Base-by-base conservation (phyloP, 306 rosid genomes). In the Lathyrus aphaca region DNA sequence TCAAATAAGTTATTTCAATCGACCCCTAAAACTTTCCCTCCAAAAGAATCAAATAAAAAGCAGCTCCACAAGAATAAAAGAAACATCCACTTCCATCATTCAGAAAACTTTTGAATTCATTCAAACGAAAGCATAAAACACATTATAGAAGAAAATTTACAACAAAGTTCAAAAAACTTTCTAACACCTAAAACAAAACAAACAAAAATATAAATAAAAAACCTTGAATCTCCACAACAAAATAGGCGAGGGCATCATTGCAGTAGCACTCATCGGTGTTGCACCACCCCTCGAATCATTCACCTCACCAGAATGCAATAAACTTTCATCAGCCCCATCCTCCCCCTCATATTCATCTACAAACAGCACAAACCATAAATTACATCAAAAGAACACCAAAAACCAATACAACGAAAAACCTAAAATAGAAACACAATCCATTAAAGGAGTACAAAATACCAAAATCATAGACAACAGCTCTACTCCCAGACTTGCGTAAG, bases 191-290 rank as follows among this genome's bases (percentile, higher is more conserved):
- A 66, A 71, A 46, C 46, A 25, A 54, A 14, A 35, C 9, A 16
- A 53, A 4, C 32, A 21, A 18, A 21, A 58, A 12, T 21, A 51
- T 10, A 53, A 11, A 54, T 0, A 9, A 18, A 1, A 71, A 60
- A 95, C 99, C 97, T 95, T 95, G 78, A 86, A 91, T 87, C 97
- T 89, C 96, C 92, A 83, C 81, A 95, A 76, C 39, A 87, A 83
- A 59, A 79, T 72, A 48, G 99, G 99, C 3, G 99, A 95, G 3
- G 99, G 99, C 78, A 82, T 82, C n/a, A 91, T 84, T 54, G 79
- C 78, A 40, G 82, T 38, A 5, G 84, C 75, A 80, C 64, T 82
- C 60, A 81, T 58, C 9, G 88, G 74, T 6, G 81, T 29, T 14
- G 50, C 49, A 8, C 70, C 81, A 75, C 87, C 83, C 85, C 81